phyloP scores from a whole-genome alignment of 441 rosid genomes.

The Croton laevigatus region DNA sequence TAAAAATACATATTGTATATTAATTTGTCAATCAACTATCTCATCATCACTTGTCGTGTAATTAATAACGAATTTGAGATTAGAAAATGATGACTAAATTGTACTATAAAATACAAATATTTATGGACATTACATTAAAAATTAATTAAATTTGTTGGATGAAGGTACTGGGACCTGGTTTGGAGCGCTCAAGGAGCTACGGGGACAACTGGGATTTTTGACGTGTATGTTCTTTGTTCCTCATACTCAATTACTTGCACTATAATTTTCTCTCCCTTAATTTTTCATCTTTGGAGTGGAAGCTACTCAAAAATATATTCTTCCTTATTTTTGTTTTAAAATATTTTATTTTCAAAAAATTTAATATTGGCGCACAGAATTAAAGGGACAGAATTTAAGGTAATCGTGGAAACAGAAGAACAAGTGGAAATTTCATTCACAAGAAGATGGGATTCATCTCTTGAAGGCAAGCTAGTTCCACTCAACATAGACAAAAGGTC shows the following conservation, averaged over 20 bases:
- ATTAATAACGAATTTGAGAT: not conserved
- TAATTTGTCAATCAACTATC: too few species aligned
- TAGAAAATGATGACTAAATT: not conserved
- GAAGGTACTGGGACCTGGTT: constrained; percentile 89
- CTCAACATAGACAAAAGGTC: constrained; percentile 82
- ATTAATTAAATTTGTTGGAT: not conserved
- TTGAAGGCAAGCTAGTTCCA: constrained; percentile 48
- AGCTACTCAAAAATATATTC: not conserved
- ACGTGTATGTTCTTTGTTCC: constrained; percentile 43
- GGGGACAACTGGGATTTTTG: constrained; percentile 41
- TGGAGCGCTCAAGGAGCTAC: constrained; percentile 59
- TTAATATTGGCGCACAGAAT: constrained; percentile 43
- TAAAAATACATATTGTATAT: too few species aligned
- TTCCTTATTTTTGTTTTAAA: not conserved
- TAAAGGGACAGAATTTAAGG: constrained; percentile 60
- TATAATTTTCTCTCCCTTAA: too few species aligned
- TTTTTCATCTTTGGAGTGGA: not conserved
- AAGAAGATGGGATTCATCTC: constrained; percentile 67
- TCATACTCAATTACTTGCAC: not conserved
- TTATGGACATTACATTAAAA: not conserved
- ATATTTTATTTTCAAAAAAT: too few species aligned
- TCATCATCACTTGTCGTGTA: too few species aligned
- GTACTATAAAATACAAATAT: not conserved
- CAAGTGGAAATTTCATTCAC: constrained; percentile 78
- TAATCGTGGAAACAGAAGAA: constrained; percentile 63